Evolutionary conservation across 140 eudicot genomes (phyloP), one percentile per base, ranked within the genome.

Genomic region (Cichorium intybus): DNA sequence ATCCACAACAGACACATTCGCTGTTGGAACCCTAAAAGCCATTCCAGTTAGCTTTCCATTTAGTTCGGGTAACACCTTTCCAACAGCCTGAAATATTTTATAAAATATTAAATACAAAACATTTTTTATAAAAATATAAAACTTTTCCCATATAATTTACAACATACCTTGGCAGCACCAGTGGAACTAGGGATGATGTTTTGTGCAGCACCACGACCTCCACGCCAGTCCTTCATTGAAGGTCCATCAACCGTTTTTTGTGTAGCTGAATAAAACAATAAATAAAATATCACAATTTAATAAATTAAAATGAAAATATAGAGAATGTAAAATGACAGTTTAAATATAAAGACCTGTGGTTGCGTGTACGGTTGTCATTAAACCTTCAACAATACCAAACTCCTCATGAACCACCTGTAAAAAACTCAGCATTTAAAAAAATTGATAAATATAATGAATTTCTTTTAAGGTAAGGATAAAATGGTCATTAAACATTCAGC

Each of bases 211-310:
- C 99, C 99, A 54, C 99, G 92, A 55, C 96, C 99, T 22, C 99
- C 99, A 28, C 99, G 80, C 95, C 99, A 92, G 57, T 92, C 96
- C 77, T 92, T 92, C 99, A 88, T 88, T 62, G 97, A 92, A 66
- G 99, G 99, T 23, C 99, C 96, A 71, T 92, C 99, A 43, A 92
- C 99, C 3, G 99, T 81, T 75, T 92, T 92, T 46, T 92, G 99
- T 29, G 97, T 92, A 57, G 99, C 99, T 92, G 83, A 72, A 60
- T 56, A 53, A 34, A n/a, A n/a, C n/a, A n/a, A 63, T 12, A 43
- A 43, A 43, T 43, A 24, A 14, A 14, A 43, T 56, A 72, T 10
- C 23, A 17, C 26, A 43, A 17, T 18, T 37, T 64, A 11, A 55
- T 18, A 16, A 43, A 53, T 26, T 18, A 31, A 63, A 49, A 70